A percentile compares a stretch with the other conserved stretches of the same genome.
phyloP scores from a whole-genome alignment of 208 protist species.

The Leishmania gerbilli region DNA sequence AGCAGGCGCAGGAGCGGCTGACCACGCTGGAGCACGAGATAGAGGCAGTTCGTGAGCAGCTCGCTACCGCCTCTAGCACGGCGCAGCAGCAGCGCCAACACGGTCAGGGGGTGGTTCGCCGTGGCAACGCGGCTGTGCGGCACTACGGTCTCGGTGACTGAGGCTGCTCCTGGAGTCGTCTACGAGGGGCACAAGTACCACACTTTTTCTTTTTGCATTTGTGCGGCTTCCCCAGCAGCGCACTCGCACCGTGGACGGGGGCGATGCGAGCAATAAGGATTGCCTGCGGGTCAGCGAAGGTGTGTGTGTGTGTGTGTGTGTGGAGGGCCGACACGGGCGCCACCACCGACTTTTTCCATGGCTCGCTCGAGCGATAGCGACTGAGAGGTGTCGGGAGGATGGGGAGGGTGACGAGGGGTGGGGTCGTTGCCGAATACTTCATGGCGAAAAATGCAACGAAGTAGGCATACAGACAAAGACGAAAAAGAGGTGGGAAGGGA shows the following conservation, averaged over 20 bases:
- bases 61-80: constrained; percentile 26
- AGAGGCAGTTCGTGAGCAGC: constrained; percentile 55
- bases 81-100: constrained; percentile 20
- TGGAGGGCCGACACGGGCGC: neutral
- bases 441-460: neutral
- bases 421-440: neutral
- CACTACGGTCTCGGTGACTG: constrained; percentile 66
- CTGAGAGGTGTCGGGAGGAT: neutral
- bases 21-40: constrained; percentile 68
- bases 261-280: neutral
- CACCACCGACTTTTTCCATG: neutral
- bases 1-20: constrained; percentile 27
- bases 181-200: neutral
- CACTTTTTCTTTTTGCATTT: neutral
- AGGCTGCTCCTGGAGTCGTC: neutral
- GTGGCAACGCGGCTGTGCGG: constrained; percentile 55
- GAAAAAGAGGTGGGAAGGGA: neutral
- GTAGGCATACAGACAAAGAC: neutral
- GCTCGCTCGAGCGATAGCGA: neutral
- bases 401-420: no score
- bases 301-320: no score
- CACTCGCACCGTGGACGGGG: neutral
- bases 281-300: neutral
- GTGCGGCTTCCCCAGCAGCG: neutral
- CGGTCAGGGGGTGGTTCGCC: constrained; percentile 40